Base-by-base conservation (phyloP, 73 alveolate species). In the Breviolum minutum region DNA sequence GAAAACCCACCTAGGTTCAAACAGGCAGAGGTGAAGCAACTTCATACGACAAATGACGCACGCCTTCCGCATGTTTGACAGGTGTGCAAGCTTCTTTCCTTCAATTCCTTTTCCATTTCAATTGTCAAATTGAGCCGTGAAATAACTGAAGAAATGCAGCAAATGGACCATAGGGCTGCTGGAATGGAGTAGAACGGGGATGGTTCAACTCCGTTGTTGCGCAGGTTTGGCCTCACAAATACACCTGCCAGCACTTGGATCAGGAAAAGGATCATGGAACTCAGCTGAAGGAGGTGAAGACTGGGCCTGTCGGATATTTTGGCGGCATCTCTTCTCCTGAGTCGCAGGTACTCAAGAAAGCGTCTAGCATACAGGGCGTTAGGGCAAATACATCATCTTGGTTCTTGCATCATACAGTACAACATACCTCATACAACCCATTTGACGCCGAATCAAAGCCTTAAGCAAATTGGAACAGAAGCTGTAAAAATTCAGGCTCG, bases 151-250 rank as follows among this genome's bases (percentile, higher is more conserved):
- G 26, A 5, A 40, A 20, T 70, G 60, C 97, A 70, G 87, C 30
- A 13, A 91, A 92, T 32, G 22, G 80, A 61, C 98, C 98, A 92
- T 24, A 92, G 98, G 7, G 98, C 71, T 0, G 98, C 98, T 5
- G 98, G 98, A 26, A 92, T 92, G 60, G 98, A 92, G 80, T 40
- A 73, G 98, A 92, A 92, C 24, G 98, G 98, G 22, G 98, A 27
- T 22, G 98, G 98, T 54, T 92, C 98, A 54, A 24, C 87, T n/a
- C 64, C 97, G 29, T 19, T 60, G 74, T 90, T 20, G 91, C 89
- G 22, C 66, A 60, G 40, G 61, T 92, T 63, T 22, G 79, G 89
- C 81, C 98, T 88, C 89, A 92, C 98, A 62, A 92, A 92, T n/a
- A 81, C 74, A 40, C 98, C 98, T 92, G 98, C 76, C 27, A 40